Evolutionary conservation across 345 rosid species (phyloP), one percentile per base, ranked within the genome.

Genomic region (Isatis tinctoria): DNA sequence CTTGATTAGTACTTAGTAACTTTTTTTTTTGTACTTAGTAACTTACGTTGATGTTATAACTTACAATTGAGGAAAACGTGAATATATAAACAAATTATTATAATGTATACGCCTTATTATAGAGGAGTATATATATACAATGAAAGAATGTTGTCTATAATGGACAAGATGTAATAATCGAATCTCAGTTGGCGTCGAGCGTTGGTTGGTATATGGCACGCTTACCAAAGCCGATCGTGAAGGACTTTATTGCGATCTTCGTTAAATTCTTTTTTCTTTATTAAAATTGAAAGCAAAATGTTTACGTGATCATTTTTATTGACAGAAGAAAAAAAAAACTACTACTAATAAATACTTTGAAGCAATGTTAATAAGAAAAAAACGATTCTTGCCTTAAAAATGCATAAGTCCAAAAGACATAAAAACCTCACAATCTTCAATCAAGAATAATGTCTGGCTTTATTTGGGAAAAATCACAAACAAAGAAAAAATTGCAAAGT

Each of bases 221-320:
- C 79, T 43, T 61, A 53, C 44, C 75, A 63, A 69, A 56, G 48
- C 70, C 65, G 79, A 76, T 69, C 59, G 59, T 8, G 3, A 54
- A 76, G 49, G 51, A 69, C 75, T 61, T 61, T 62, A 69, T 69
- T 76, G 74, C 74, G 43, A 69, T 75, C 74, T 62, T 68, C 70
- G 40, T 76, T 28, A 39, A 33, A 5, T 32, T 35, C 3, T 20
- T 11, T 12, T 32, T 56, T 35, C 61, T 11, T 11, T 35, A 44
- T 10, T 54, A 14, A 9, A 2, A 18, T 43, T 56, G 8, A 56
- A 30, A 62, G 8, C 1, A 49, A 49, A 49, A 48, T 48, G 14
- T 51, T 49, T 61, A 72, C 75, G 61, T 61, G 35, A 51, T 45
- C 59, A 45, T 28, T 35, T 39, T 7, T 64, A 35, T 22, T 63